Conservation (phyloP, 2,329 filamentous ascomycete genomes). For the Shiraia bambusicola region DNA sequence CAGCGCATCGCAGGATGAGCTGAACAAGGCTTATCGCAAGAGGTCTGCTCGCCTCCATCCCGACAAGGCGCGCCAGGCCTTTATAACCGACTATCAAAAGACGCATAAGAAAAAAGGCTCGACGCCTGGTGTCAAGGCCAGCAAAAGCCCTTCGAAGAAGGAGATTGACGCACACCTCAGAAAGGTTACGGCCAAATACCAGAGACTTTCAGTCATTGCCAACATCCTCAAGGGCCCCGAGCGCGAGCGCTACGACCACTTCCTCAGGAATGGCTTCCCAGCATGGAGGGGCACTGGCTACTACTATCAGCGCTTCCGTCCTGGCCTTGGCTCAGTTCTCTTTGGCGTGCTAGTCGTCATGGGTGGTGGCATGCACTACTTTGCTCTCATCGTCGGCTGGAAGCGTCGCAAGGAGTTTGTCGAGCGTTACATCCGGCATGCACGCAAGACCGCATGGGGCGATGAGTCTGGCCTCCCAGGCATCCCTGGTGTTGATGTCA, state of each 20-base stretch:
- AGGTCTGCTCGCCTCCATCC: conserved; percentile 80
- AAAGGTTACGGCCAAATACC: conserved; percentile 78
- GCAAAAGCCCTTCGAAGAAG: conserved; percentile 69
- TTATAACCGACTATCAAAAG: conserved; percentile 65
- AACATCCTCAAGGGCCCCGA: conserved; percentile 80
- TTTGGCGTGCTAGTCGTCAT: conserved; percentile 77
- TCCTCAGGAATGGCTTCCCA: conserved; percentile 89
- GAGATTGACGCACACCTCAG: conserved; percentile 80
- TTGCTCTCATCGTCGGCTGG: conserved; percentile 81
- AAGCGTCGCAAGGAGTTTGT: conserved; percentile 90
- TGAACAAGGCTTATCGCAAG: conserved; percentile 92
- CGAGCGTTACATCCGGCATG: conserved; percentile 86
- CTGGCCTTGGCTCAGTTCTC: conserved; percentile 83
- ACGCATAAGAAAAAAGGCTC: conserved; percentile 56
- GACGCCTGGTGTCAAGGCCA: conserved; percentile 61
- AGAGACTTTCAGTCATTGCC: conserved; percentile 79
- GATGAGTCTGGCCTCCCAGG: conserved; percentile 67
- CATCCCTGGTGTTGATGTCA: conserved; percentile 61
- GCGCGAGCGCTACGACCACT: conserved; percentile 91
- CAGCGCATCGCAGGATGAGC: conserved; percentile 77
- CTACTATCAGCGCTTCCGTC: conserved; percentile 93
- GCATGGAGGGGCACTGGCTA: conserved; percentile 97
- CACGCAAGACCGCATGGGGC: conserved; percentile 85
- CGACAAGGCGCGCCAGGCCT: conserved; percentile 89
- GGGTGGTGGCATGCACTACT: conserved; percentile 85